These are phyloP conservation scores for Tylopilus sp. DNA, from an alignment of 768 basidiomycete species.

Conservation along the genomic window DNA sequence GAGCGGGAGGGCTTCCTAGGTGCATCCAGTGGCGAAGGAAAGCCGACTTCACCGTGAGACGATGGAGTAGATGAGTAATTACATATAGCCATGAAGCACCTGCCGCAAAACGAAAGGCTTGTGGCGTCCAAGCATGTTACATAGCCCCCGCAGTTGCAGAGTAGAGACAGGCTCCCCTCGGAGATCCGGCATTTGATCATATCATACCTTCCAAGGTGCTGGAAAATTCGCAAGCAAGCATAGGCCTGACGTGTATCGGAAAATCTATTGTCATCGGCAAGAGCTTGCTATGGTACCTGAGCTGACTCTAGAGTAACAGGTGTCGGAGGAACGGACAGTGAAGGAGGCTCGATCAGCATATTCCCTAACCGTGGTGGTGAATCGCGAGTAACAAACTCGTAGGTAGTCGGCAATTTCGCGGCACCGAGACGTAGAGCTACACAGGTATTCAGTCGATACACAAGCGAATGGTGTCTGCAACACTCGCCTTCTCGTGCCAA, in stretches of 20 bases:
- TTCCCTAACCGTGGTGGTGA: conserved; percentile 75
- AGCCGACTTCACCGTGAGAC: too few species aligned
- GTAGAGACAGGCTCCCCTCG: too few species aligned
- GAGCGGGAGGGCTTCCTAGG: too few species aligned
- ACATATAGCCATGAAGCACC: too few species aligned
- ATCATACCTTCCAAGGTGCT: background rate
- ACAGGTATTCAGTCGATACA: conserved; percentile 1
- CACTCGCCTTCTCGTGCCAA: conserved; percentile 83
- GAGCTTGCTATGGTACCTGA: conserved; percentile 8
- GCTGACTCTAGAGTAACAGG: conserved; percentile 14
- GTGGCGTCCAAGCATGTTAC: too few species aligned
- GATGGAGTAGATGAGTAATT: too few species aligned
- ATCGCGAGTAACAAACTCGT: conserved; percentile 76
- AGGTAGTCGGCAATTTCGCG: conserved; percentile 79
- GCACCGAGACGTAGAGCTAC: conserved; percentile 85
- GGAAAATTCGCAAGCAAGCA: background rate
- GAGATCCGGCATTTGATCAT: too few species aligned
- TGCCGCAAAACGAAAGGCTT: too few species aligned
- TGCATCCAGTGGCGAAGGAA: too few species aligned
- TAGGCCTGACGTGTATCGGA: background rate
- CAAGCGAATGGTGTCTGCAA: background rate
- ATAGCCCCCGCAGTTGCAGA: too few species aligned
- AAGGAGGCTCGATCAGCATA: conserved; percentile 47
- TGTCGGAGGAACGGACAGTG: conserved; percentile 4
- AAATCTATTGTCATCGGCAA: conserved; percentile 6